These are phyloP conservation scores for Macrolepiota dolichaula DNA, from an alignment of 768 basidiomycete genomes.

Conservation along the genomic window DNA sequence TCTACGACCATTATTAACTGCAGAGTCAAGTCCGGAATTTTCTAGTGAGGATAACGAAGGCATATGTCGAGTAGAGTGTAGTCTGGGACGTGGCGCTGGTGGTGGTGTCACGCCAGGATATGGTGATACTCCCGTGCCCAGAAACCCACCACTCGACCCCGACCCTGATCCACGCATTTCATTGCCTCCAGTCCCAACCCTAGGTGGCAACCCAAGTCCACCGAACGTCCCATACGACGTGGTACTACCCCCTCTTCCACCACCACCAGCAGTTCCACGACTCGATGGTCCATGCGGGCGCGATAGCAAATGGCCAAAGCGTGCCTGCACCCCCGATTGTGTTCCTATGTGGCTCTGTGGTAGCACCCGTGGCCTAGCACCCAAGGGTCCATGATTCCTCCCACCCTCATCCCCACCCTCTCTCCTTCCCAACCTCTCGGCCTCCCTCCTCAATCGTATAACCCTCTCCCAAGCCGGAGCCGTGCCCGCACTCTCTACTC, in stretches of 20 bases:
- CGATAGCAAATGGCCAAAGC: not conserved
- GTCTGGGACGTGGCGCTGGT: conserved; percentile 3
- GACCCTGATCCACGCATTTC: not conserved
- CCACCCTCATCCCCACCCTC: not conserved
- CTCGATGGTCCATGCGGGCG: not conserved
- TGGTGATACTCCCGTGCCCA: not conserved
- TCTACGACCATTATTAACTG: not conserved
- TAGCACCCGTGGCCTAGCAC: not conserved
- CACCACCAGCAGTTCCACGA: not conserved
- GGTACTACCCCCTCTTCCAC: not conserved
- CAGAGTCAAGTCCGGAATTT: not conserved
- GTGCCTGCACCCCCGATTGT: not conserved
- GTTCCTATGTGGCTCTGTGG: not conserved
- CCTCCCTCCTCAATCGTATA: not conserved
- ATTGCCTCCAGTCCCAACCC: not conserved
- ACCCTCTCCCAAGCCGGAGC: not conserved
- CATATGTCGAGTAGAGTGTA: not conserved
- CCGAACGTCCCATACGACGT: not conserved
- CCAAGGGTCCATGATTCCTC: not conserved
- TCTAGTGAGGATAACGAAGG: not conserved
- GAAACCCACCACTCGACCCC: not conserved
- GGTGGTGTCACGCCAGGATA: conserved; percentile 8
- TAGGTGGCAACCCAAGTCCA: conserved; percentile 2
- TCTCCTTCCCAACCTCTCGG: not conserved
- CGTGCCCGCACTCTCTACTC: not conserved